Conservation (phyloP, 305 asterid genomes). For the Ajuga reptans region DNA sequence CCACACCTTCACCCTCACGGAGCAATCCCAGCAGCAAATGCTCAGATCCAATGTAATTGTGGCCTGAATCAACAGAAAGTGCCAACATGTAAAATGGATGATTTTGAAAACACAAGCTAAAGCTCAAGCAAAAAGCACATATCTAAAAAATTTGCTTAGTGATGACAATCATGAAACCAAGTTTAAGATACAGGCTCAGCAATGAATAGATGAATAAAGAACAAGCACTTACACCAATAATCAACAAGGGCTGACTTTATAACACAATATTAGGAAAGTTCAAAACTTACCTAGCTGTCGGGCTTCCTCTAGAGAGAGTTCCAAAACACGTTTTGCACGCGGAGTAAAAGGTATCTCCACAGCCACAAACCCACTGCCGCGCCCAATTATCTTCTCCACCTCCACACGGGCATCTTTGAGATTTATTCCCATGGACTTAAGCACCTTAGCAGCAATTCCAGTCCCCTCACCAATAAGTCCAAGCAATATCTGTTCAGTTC, state of each 20-base stretch:
- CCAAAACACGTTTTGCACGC: conserved; percentile 90
- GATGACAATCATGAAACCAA: not conserved
- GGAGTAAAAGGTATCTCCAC: conserved; percentile 98
- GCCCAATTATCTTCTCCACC: conserved; percentile 94
- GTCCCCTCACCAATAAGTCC: conserved; percentile 98
- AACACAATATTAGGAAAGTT: not conserved
- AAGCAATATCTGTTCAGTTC: conserved; percentile 83
- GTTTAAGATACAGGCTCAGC: not conserved
- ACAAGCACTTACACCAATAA: conserved; percentile 5
- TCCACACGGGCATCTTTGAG: conserved; percentile 96
- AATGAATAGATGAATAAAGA: not conserved
- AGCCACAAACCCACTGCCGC: conserved; percentile 96
- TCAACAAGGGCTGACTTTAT: not conserved
- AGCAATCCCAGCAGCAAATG: conserved; percentile 94
- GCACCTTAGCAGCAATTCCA: conserved; percentile 97
- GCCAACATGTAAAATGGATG: conserved; percentile 11
- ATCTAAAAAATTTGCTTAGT: not conserved
- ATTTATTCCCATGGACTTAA: conserved; percentile 89
- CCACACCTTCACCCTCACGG: conserved; percentile 99
- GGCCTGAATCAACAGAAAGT: conserved; percentile 44
- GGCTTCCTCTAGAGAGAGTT: conserved; percentile 94
- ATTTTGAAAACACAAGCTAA: not conserved
- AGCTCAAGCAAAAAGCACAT: not conserved
- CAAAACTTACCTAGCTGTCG: conserved; percentile 78
- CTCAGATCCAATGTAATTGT: conserved; percentile 96